phyloP scores from a whole-genome alignment of 768 basidiomycete genomes.

The Piloderma croceum region DNA sequence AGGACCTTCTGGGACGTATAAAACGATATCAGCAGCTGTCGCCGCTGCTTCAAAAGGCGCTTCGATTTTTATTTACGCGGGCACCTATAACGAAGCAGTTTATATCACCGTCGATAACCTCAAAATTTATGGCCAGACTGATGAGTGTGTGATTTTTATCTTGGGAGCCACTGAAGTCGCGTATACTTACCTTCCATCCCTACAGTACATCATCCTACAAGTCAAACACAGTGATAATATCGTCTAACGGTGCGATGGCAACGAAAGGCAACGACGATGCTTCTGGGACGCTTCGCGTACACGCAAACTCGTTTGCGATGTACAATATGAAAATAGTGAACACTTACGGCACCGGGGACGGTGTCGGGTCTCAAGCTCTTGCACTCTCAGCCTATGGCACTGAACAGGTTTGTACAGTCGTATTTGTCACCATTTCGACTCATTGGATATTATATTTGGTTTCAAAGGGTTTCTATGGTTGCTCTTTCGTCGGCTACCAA shows the following conservation, averaged over 20 bases:
- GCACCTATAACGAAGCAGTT: slow-evolving; percentile 41
- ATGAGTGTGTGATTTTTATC: slow-evolving; percentile 8
- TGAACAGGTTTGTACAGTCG: slow-evolving; percentile 12
- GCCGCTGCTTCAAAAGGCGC: slow-evolving; percentile 34
- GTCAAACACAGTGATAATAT: slow-evolving; percentile 13
- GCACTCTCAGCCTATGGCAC: slow-evolving; percentile 47
- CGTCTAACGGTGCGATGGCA: slow-evolving; percentile 10
- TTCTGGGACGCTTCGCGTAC: slow-evolving; percentile 43
- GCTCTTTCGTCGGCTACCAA: slow-evolving; percentile 43
- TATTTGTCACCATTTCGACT: not conserved
- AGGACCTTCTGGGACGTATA: slow-evolving; percentile 35
- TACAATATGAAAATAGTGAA: slow-evolving; percentile 50
- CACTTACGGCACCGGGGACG: slow-evolving; percentile 14
- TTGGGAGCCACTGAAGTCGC: too few species aligned
- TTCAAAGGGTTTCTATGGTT: slow-evolving; percentile 41
- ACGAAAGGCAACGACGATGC: slow-evolving; percentile 41
- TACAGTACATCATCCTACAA: slow-evolving; percentile 5
- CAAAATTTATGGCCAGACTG: not conserved
- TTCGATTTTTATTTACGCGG: slow-evolving; percentile 44
- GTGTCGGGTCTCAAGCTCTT: slow-evolving; percentile 45
- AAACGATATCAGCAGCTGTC: slow-evolving; percentile 35
- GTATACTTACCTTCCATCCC: too few species aligned
- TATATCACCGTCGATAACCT: slow-evolving; percentile 31
- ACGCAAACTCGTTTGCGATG: slow-evolving; percentile 34
- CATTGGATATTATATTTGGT: too few species aligned